A percentile compares a stretch with the other conserved stretches of the same genome.
Evolutionary conservation across 129 eudicot species (phyloP).

Genomic region (Pulicaria dysenterica): DNA sequence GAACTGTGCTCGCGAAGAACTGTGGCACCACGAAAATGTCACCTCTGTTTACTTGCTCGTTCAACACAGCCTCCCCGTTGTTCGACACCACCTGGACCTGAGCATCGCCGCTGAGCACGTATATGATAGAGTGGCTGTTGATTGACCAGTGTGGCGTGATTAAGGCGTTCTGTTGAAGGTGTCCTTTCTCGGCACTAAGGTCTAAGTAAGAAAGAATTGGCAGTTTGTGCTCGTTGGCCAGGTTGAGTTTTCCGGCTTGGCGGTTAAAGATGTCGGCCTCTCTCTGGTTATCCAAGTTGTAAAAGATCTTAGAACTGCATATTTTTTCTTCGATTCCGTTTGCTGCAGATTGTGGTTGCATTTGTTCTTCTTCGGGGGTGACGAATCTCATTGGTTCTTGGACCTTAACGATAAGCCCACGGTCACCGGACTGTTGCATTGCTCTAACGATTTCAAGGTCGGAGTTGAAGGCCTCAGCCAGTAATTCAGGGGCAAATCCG

Average conservation of each 20-base stretch:
- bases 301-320: constrained; percentile 49
- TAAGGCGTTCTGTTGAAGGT: constrained; percentile 58
- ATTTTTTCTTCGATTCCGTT: constrained; percentile 59
- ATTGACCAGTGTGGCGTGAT: constrained; percentile 55
- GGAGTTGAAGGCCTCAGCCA: constrained; percentile 65
- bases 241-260: constrained; percentile 54
- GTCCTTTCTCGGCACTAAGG: constrained; percentile 69
- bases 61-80: constrained; percentile 50
- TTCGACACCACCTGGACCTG: constrained; percentile 52
- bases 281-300: constrained; percentile 49
- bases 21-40: constrained; percentile 74
- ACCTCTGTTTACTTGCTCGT: constrained; percentile 60
- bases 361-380: constrained; percentile 51
- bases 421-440: constrained; percentile 50
- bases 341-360: background rate
- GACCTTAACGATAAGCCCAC: constrained; percentile 52
- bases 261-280: constrained; percentile 54
- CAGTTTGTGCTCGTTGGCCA: constrained; percentile 46
- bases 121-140: constrained; percentile 54
- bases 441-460: constrained; percentile 39
- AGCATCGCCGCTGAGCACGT: constrained; percentile 66
- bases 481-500: constrained; percentile 49
- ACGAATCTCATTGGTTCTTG: constrained; percentile 46
- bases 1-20: constrained; percentile 43
- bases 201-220: constrained; percentile 61